Conservation (phyloP, 2,329 filamentous ascomycete genomes). For the Pseudopyricularia javanii region DNA sequence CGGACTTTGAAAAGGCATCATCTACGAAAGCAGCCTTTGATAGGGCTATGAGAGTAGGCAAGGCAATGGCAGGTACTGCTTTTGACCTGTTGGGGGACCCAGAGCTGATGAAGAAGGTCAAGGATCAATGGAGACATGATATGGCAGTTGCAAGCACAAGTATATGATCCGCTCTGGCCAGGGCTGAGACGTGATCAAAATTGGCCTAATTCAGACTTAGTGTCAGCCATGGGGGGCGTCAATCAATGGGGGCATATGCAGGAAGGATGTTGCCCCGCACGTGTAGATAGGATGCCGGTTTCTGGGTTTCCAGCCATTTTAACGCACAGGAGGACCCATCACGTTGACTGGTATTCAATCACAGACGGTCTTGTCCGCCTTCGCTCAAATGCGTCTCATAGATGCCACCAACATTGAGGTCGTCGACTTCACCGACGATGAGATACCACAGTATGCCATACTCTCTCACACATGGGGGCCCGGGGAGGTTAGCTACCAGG, state of each 20-base stretch:
- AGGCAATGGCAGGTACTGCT: slow-evolving; percentile 33
- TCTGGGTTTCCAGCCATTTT: no score
- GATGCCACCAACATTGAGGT: slow-evolving; percentile 5
- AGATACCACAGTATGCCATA: slow-evolving; percentile 16
- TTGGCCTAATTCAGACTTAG: neutral
- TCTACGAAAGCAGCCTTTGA: slow-evolving; percentile 34
- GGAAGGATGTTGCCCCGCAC: neutral
- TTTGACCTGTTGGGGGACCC: slow-evolving; percentile 31
- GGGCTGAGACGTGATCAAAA: neutral
- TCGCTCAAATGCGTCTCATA: slow-evolving; percentile 7
- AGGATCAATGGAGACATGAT: slow-evolving; percentile 23
- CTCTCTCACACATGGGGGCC: slow-evolving; percentile 18
- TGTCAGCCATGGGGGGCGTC: neutral
- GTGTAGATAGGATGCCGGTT: no score
- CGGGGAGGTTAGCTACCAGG: slow-evolving; percentile 11
- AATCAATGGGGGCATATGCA: neutral
- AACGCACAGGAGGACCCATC: neutral
- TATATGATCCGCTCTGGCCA: neutral
- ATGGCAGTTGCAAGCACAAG: slow-evolving; percentile 6
- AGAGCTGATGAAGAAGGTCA: slow-evolving; percentile 26
- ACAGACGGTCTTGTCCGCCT: neutral
- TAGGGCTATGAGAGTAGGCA: slow-evolving; percentile 30
- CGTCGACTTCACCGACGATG: slow-evolving; percentile 1
- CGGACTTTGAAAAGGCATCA: slow-evolving; percentile 36
- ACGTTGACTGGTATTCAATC: neutral